Percentiles rank a stretch among this genome's conserved stretches.
These are phyloP conservation scores for Mycena venus DNA, from an alignment of 768 basidiomycete genomes.

Conservation along the genomic window DNA sequence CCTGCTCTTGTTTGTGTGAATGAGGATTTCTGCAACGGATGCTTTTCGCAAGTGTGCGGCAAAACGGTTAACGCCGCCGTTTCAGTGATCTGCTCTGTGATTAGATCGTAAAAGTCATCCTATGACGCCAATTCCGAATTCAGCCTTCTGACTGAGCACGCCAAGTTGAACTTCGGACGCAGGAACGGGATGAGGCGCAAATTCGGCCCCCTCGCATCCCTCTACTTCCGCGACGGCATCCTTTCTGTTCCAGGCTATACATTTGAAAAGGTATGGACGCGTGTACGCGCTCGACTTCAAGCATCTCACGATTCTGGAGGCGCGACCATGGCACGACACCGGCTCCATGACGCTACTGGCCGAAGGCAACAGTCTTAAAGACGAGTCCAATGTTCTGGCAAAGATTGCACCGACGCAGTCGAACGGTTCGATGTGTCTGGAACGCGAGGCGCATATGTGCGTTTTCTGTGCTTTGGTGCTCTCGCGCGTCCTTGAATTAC, in stretches of 20 bases:
- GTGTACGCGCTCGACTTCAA: conserved; percentile 8
- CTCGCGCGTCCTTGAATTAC: not conserved
- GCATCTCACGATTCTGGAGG: conserved; percentile 52
- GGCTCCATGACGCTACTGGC: conserved; percentile 79
- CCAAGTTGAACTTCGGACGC: not conserved
- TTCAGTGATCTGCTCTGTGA: too few species aligned
- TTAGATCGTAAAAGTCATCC: too few species aligned
- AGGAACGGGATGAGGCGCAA: conserved; percentile 3
- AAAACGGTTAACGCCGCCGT: not conserved
- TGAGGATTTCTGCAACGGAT: not conserved
- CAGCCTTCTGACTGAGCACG: too few species aligned
- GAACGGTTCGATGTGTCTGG: conserved; percentile 79
- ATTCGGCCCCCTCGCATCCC: conserved; percentile 69
- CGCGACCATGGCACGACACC: conserved; percentile 77
- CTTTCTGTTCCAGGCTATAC: conserved; percentile 81
- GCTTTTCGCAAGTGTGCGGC: too few species aligned
- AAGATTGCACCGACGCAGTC: conserved; percentile 82
- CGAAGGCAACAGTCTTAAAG: conserved; percentile 78
- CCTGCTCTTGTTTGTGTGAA: conserved; percentile 8
- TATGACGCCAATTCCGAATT: too few species aligned
- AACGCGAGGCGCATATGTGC: conserved; percentile 81
- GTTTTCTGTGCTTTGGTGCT: conserved; percentile 34
- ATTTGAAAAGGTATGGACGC: conserved; percentile 70
- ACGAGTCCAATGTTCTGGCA: conserved; percentile 75
- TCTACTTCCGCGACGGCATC: conserved; percentile 69